Percentiles rank a stretch among this genome's conserved stretches.
phyloP scores from a whole-genome alignment of 192 early-diverging fungal species.

The Dissophora globulifera region DNA sequence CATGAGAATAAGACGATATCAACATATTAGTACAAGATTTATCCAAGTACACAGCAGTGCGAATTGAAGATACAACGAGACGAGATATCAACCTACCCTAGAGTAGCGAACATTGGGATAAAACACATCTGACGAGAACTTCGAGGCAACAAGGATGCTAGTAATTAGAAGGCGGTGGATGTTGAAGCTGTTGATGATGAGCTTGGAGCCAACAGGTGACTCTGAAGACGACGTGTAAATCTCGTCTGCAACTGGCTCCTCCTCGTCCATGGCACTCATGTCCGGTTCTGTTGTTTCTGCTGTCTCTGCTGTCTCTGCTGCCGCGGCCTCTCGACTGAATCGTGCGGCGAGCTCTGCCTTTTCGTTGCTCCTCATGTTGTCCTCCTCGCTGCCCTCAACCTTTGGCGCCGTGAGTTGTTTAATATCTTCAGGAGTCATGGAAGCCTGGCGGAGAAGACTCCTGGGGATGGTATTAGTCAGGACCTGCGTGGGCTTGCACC shows the following conservation, averaged over 20 bases:
- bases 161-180: conserved; percentile 78
- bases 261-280: conserved; percentile 29
- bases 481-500: conserved; percentile 52
- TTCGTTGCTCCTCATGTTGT: background rate
- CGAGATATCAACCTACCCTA: conserved; percentile 58
- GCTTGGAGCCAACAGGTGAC: conserved; percentile 45
- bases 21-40: no score
- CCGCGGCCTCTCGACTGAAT: conserved; percentile 7
- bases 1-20: background rate
- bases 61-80: no score
- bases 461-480: conserved; percentile 46
- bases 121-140: conserved; percentile 81
- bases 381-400: background rate
- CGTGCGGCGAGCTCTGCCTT: conserved; percentile 21
- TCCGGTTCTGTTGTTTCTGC: no score
- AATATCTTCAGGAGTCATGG: conserved; percentile 23
- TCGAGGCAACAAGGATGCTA: conserved; percentile 76
- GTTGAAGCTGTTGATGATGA: conserved; percentile 73
- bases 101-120: conserved; percentile 81
- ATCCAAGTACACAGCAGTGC: no score
- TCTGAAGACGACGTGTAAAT: conserved; percentile 58
- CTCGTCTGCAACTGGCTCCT: conserved; percentile 43
- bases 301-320: no score
- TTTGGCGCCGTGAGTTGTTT: conserved; percentile 23
- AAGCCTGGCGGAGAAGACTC: conserved; percentile 38